Base-by-base conservation (phyloP, 2,329 filamentous ascomycete genomes). In the Gremmenia infestans region DNA sequence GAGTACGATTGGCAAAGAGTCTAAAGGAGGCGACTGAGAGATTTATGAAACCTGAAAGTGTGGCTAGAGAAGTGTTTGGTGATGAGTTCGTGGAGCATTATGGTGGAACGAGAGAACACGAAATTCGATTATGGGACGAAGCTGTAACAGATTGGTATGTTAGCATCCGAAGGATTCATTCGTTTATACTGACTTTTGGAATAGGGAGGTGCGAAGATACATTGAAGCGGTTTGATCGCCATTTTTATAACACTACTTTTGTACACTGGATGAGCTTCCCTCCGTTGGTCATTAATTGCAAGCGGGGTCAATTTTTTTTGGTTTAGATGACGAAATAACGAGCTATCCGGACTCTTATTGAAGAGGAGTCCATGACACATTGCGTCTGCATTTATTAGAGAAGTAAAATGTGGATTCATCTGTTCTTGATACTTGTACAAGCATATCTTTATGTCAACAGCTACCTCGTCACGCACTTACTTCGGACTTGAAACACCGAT, bases 1-100 rank as follows among this genome's bases (percentile, higher is more conserved):
- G 92, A 1, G 79, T 85, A 58, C 78, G 92, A 47, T 73, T 99
- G 55, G 91, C 94, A 25, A 96, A 91, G 78, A 90, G 79, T 56
- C 72, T 99, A 56, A 88, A 87, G 65, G 92, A 97, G 67, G 94
- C 93, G 2, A 94, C 87, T 1, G 83, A 82, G 48, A 80, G 82
- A 48, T 97, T 99, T 68, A 87, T 81, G 76, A 76, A 82, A 32
- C 81, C 85, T 65, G 89, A 82, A 1, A 97, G 93, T 70, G 79
- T 97, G 15, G 94, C 94, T n/a, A 81, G 94, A 55, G 89, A 97
- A 70, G 89, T 96, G 0, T 89, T 99, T 72, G 94, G 94, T 0
- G 88, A 97, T 71, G 89, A 87, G 8, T 99, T 99, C 73, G 94
- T 99, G 3, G 92, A 97, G 15, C 94, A 97, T 72, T 99, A 87